Base-by-base conservation (phyloP, 116 monocot species). In the Dioscorea cayenensis region DNA sequence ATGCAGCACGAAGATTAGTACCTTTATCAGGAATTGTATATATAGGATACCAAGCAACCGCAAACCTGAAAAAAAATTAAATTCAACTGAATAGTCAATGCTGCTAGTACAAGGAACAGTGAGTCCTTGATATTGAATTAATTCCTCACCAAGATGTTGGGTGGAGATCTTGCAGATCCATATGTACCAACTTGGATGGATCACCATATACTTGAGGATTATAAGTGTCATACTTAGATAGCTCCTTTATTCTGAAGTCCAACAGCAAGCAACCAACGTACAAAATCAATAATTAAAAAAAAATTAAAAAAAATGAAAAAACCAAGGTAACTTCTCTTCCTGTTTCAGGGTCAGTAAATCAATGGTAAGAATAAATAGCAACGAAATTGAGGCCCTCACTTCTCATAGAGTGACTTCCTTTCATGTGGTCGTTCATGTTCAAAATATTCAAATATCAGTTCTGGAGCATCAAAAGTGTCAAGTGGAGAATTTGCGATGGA, bases 11-110 rank as follows among this genome's bases (percentile, higher is more conserved):
- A n/a, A 82, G 37, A n/a, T 20, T 58, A 36, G 77, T 74, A 32
- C 32, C 3, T 32, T 32, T 32, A 52, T 82, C 77, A n/a, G 82
- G 82, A 51, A 77, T 82, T 65, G 66, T 64, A 63, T 82, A 82
- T 64, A 82, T 77, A 50, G 82, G 82, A 77, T 82, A 82, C 82
- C 82, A 82, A 32, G 77, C 82, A 17, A 77, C 77, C 3, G 73
- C 77, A 48, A 64, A 77, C 77, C 77, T 82, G 28, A 60, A 37
- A 65, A 69, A 7, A 18, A 6, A 11, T 2, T 55, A 18, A 55
- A n/a, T 52, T 52, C 10, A 55, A 55, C n/a, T 55, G 2, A 52
- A 18, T 55, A 5, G 55, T 51, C 6, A 55, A 16, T 55, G 5
- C 14, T 55, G 10, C 17, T 55, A n/a, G n/a, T 18, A 16, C 52